Base-by-base conservation (phyloP, 176 grass and related monocot species). In the Musa acuminata region DNA sequence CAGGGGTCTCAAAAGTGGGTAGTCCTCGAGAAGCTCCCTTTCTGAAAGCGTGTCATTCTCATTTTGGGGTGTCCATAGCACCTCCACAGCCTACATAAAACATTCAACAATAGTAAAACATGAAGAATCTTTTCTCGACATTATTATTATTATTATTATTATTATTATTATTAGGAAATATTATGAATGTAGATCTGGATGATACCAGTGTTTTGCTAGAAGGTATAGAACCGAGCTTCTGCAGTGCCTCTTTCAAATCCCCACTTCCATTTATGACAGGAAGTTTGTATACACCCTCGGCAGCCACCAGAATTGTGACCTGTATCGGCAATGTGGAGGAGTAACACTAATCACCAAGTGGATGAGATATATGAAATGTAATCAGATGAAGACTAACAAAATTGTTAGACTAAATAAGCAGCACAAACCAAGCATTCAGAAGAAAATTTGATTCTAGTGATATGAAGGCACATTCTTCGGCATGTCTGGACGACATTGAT, bases 1-100 rank as follows among this genome's bases (percentile, higher is more conserved):
- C 25, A 93, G 72, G 63, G 84, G 95, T 79, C 90, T 88, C 77
- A 99, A 79, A 23, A 99, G 84, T 2, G 88, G 80, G 66, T 99
- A 99, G 77, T 99, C 91, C 84, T 99, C 95, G 16, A 99, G 84
- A 13, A 99, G 87, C 64, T 99, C 95, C 22, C 83, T 68, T 81
- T 94, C 95, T 21, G 91, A 91, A 64, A 99, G 84, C 13, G 95
- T 89, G 81, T 93, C 95, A 9, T 84, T 87, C 75, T 99, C 91
- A 49, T 94, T 94, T 74, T 99, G 90, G 75, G 95, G 95, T 58
- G 91, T 99, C 95, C 95, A 99, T 11, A 99, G 77, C 55, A 91
- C 88, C 84, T 99, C 95, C 1, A 99, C 90, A 6, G 90, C 95
- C 95, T 99, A 59, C 12, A 72, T 8, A 75, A 76, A 79, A n/a